phyloP scores from a whole-genome alignment of 208 protist species.

The Leishmania mexicana region DNA sequence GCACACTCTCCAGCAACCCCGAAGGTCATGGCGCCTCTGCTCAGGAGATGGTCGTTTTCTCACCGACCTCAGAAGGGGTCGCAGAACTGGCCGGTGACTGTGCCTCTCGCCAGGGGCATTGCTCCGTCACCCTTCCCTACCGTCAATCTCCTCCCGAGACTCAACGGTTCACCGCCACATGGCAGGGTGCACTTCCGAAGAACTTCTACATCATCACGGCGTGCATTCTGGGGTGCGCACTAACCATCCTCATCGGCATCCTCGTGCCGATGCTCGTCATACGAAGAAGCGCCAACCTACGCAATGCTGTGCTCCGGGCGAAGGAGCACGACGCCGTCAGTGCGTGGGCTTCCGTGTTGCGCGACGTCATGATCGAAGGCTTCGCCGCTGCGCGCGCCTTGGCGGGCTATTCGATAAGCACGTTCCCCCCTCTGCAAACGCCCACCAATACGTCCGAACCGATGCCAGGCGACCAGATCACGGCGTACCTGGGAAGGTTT shows the following conservation, averaged over 20 bases:
- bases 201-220: conserved; percentile 39
- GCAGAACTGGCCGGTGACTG: background rate
- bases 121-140: background rate
- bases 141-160: background rate
- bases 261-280: conserved; percentile 40
- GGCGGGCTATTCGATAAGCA: conserved; percentile 53
- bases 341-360: conserved; percentile 35
- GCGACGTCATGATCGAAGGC: conserved; percentile 40
- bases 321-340: conserved; percentile 23
- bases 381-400: conserved; percentile 34
- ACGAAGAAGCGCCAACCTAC: conserved; percentile 3
- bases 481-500: background rate
- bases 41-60: background rate
- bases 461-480: background rate
- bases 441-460: conserved; percentile 23
- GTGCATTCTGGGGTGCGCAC: conserved; percentile 20
- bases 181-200: conserved; percentile 11
- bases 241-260: conserved; percentile 41
- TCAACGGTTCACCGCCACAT: background rate
- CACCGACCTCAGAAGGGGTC: background rate
- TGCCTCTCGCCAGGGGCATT: background rate
- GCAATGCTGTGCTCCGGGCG: background rate
- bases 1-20: background rate
- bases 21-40: background rate
- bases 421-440: conserved; percentile 31